A percentile compares a stretch with the other conserved stretches of the same genome.
Evolutionary conservation across 2,329 filamentous ascomycete genomes (phyloP).

Genomic region (Exophiala sideris): DNA sequence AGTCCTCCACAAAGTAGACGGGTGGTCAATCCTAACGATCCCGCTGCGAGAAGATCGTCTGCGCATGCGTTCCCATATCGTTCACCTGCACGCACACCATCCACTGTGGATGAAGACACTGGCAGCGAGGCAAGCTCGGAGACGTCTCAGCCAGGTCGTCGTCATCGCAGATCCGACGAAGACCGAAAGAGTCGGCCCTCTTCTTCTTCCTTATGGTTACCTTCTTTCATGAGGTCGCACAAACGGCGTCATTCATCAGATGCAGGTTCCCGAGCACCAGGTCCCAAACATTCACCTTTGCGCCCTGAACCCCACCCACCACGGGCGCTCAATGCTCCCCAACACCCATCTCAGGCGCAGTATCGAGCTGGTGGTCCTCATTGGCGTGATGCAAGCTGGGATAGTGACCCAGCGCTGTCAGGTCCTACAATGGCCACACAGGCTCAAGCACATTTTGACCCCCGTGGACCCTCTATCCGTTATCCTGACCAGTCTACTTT

Average conservation of each 20-base stretch:
- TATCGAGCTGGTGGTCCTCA: constrained; percentile 15
- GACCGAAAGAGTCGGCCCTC: constrained; percentile 20
- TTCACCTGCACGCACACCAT: constrained; percentile 20
- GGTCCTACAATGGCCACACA: constrained; percentile 8
- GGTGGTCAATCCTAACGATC: constrained; percentile 7
- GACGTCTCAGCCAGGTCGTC: constrained; percentile 28
- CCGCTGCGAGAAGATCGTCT: constrained; percentile 9
- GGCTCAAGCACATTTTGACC: constrained; percentile 14
- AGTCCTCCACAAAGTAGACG: constrained; percentile 12
- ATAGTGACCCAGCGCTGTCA: constrained; percentile 9
- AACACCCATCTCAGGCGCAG: constrained; percentile 5
- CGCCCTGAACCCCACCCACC: constrained; percentile 23
- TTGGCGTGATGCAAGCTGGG: constrained; percentile 20
- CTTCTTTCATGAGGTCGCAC: constrained; percentile 25
- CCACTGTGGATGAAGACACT: constrained; percentile 21
- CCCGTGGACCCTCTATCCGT: constrained; percentile 16
- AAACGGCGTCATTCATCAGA: constrained; percentile 28
- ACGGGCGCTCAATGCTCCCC: constrained; percentile 17
- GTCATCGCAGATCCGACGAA: constrained; percentile 20
- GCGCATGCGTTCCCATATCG: constrained; percentile 17
- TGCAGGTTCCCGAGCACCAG: constrained; percentile 22
- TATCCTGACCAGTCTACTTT: constrained; percentile 15
- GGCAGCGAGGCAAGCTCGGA: constrained; percentile 34
- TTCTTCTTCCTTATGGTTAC: constrained; percentile 21
- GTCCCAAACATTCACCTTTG: constrained; percentile 10